A percentile compares a stretch with the other conserved stretches of the same genome.
Evolutionary conservation across 2,329 filamentous ascomycete species (phyloP).

Genomic region (Blastomyces emzantsi): DNA sequence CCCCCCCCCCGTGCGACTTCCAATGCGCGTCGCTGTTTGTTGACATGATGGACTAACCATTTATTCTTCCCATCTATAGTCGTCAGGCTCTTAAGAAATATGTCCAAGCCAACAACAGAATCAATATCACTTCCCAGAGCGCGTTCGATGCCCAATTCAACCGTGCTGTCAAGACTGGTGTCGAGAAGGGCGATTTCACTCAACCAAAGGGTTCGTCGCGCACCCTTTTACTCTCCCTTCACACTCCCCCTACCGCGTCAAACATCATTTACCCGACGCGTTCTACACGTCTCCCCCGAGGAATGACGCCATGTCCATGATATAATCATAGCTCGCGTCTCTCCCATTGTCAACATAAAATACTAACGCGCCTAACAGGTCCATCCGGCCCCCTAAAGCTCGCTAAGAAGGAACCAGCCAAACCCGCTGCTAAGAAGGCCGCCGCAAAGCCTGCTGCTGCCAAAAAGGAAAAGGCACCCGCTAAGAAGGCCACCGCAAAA

Average conservation of each 20-base stretch:
- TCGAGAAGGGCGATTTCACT: constrained; percentile 76
- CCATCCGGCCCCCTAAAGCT: constrained; percentile 88
- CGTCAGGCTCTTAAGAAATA: constrained; percentile 69
- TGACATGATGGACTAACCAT: not conserved
- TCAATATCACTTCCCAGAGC: constrained; percentile 45
- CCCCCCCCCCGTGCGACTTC: constrained; percentile 1
- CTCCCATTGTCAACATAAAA: constrained; percentile 4
- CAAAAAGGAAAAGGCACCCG: constrained; percentile 23
- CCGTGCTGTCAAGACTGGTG: constrained; percentile 70
- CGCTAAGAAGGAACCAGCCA: constrained; percentile 59
- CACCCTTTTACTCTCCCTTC: not conserved
- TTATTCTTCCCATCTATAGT: constrained; percentile 33
- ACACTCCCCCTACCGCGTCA: not conserved
- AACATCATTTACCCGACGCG: not conserved
- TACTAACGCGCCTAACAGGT: constrained; percentile 43
- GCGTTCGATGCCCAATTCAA: constrained; percentile 71
- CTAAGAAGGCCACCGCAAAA: constrained; percentile 20
- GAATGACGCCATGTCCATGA: not conserved
- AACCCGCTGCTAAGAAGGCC: constrained; percentile 24
- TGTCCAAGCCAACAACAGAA: constrained; percentile 58
- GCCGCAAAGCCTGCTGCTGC: constrained; percentile 24
- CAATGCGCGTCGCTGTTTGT: constrained; percentile 3
- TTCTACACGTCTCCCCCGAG: not conserved
- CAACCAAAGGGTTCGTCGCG: constrained; percentile 73
- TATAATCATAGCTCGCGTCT: constrained; percentile 10